Base-by-base conservation (phyloP, 2,329 filamentous ascomycete species). In the Nannizzia gypsea region DNA sequence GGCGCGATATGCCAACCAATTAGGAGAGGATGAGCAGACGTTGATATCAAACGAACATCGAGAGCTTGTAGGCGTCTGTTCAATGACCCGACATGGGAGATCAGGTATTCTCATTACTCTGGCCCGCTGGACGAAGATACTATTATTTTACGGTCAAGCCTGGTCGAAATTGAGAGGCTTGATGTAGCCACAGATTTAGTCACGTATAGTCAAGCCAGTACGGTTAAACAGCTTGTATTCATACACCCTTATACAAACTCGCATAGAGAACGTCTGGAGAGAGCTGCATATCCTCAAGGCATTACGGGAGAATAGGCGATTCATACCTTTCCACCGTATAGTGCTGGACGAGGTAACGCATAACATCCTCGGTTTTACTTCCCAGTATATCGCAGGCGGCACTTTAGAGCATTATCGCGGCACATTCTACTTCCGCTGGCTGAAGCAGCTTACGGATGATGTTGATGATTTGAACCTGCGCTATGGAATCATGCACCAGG, bases 401-500 rank as follows among this genome's bases (percentile, higher is more conserved):
- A 61, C 48, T 15, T 57, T 61, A 6, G 57, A 61, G 50, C 17
- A 57, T 1, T 61, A 61, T 31, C n/a, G 17, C 8, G 17, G 17
- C 17, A 28, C 44, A 11, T 60, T 62, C 58, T 60, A 62, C 54
- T 62, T 60, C 20, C 22, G 54, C 11, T 61, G 59, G 59, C n/a
- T 62, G 17, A 54, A 58, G 26, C 58, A 62, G 46, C 52, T 62
- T 44, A 60, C 59, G 6, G 26, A 38, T 24, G 61, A 56, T 11
- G 34, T 62, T 38, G 61, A 62, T 26, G 61, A 61, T 9, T 22
- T 62, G 11, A 59, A 59, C 36, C 56, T 62, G 17, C 22, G 13
- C 3, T 62, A 55, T 34, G 61, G 61, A 1, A 17, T 61, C 17
- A 57, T 60, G 48, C 61, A 62, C 24, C 55, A 61, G 50, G 61